Base-by-base conservation (phyloP, 306 rosid genomes). In the Cajanus cajan region DNA sequence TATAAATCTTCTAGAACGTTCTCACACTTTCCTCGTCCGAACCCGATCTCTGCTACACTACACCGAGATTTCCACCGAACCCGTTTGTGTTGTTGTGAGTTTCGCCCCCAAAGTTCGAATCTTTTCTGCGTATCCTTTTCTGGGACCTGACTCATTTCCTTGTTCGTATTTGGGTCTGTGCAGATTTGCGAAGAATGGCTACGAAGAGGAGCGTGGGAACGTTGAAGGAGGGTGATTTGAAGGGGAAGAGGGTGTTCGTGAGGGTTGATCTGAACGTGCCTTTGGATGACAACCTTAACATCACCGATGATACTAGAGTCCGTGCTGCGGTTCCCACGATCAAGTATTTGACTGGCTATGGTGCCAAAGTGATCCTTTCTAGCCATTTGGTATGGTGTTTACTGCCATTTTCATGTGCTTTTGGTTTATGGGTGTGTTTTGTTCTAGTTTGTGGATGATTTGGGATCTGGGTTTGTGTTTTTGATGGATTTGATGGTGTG, bases 191-290 rank as follows among this genome's bases (percentile, higher is more conserved):
- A 33, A 31, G 36, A 21, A 94, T 94, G 98, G 96, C 96, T 19
- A 90, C 98, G 68, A 94, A 94, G 86, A 94, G 87, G 80, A 92
- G 97, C 83, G 98, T 94, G 5, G 83, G 91, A 25, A 88, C 97
- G 7, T 81, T 94, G 86, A 94, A 88, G 80, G 96, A 89, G 85
- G 90, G 65, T 22, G 97, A 92, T 83, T 88, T 94, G 97, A 94
- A 94, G 82, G 97, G 94, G 43, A 94, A 94, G 86, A 88, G 87
- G 69, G 98, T 94, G 66, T 90, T 94, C 11, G 93, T 90, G 18
- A 92, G 98, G 80, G 98, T 85, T 51, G 98, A 94, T 92, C 94
- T 94, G 39, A 94, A 94, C 44, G 97, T 94, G 72, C 98, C 98
- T 64, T 86, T 94, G 90, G 96, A 92, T 80, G 98, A 92, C 22